phyloP scores from a whole-genome alignment of 2,329 filamentous ascomycete genomes.

The Atkinsonella texensis region DNA sequence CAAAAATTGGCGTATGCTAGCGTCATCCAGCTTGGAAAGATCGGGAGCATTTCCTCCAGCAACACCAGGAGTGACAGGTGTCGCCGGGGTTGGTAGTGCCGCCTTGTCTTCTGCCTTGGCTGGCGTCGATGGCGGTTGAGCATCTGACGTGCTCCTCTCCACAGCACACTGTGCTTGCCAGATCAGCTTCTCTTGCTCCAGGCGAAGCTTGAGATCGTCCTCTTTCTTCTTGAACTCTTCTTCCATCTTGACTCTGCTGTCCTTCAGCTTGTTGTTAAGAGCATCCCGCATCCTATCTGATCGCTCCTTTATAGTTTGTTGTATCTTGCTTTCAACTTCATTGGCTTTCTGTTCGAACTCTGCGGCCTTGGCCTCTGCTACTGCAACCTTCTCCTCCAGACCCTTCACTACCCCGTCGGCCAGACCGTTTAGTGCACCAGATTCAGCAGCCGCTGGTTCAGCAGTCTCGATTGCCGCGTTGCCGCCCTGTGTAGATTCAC shows the following conservation, averaged over 20 bases:
- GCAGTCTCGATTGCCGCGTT: background rate
- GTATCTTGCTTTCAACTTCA: conserved; percentile 51
- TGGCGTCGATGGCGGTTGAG: conserved; percentile 22
- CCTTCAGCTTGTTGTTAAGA: conserved; percentile 58
- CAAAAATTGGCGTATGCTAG: conserved; percentile 44
- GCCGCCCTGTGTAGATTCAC: conserved; percentile 11
- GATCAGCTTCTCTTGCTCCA: conserved; percentile 53
- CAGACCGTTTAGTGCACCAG: conserved; percentile 19
- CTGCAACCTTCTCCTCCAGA: conserved; percentile 50
- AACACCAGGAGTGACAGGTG: conserved; percentile 23
- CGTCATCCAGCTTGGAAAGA: conserved; percentile 39
- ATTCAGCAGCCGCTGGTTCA: background rate
- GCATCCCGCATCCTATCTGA: conserved; percentile 58
- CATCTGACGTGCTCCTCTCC: conserved; percentile 13
- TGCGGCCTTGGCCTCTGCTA: conserved; percentile 47
- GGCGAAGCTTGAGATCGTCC: conserved; percentile 38
- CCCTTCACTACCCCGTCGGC: conserved; percentile 47
- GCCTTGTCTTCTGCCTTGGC: conserved; percentile 21
- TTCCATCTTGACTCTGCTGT: conserved; percentile 43
- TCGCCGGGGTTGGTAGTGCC: conserved; percentile 10
- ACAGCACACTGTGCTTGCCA: conserved; percentile 41
- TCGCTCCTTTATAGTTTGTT: conserved; percentile 48
- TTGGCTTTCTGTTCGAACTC: conserved; percentile 53
- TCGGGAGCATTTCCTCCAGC: conserved; percentile 25
- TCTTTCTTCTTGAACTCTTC: conserved; percentile 43